These are phyloP conservation scores for Sugiyamaella valdiviana DNA, from an alignment of 805 yeast species.

Conservation along the genomic window DNA sequence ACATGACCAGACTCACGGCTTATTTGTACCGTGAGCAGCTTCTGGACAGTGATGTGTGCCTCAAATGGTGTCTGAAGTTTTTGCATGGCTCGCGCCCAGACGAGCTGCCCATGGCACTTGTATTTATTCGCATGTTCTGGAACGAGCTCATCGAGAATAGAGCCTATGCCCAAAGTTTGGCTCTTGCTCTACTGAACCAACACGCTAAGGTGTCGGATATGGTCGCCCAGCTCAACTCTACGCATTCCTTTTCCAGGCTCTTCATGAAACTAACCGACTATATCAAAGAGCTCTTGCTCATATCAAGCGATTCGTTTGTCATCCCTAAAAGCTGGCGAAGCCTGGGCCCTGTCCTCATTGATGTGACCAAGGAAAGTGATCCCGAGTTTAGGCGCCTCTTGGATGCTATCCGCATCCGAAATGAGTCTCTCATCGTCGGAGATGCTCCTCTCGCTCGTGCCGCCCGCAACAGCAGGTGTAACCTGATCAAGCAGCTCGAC, in stretches of 20 bases:
- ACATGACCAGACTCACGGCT: slow-evolving; percentile 53
- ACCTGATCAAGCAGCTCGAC: slow-evolving; percentile 29
- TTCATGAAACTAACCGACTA: slow-evolving; percentile 18
- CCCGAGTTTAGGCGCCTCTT: slow-evolving; percentile 12
- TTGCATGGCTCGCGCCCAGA: slow-evolving; percentile 37
- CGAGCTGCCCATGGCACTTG: slow-evolving; percentile 42
- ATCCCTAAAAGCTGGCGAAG: slow-evolving; percentile 30
- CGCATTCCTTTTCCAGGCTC: slow-evolving; percentile 21
- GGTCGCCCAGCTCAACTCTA: slow-evolving; percentile 20
- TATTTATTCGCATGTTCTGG: slow-evolving; percentile 68
- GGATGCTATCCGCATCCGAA: slow-evolving; percentile 18
- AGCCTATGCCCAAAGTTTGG: slow-evolving; percentile 55
- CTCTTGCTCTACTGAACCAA: slow-evolving; percentile 50
- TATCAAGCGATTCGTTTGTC: slow-evolving; percentile 28
- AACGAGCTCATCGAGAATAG: slow-evolving; percentile 50
- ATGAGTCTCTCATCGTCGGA: slow-evolving; percentile 22
- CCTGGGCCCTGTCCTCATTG: slow-evolving; percentile 24
- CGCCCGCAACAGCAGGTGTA: slow-evolving; percentile 13
- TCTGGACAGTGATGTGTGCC: slow-evolving; percentile 54
- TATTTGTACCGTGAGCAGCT: slow-evolving; percentile 64
- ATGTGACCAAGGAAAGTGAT: slow-evolving; percentile 17
- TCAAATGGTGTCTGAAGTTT: slow-evolving; percentile 57
- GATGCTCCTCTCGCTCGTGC: slow-evolving; percentile 20
- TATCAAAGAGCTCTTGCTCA: slow-evolving; percentile 19
- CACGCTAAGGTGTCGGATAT: slow-evolving; percentile 25